Conservation (phyloP, 1,139 yeast genomes). For the Yamadazyma jaroonii region DNA sequence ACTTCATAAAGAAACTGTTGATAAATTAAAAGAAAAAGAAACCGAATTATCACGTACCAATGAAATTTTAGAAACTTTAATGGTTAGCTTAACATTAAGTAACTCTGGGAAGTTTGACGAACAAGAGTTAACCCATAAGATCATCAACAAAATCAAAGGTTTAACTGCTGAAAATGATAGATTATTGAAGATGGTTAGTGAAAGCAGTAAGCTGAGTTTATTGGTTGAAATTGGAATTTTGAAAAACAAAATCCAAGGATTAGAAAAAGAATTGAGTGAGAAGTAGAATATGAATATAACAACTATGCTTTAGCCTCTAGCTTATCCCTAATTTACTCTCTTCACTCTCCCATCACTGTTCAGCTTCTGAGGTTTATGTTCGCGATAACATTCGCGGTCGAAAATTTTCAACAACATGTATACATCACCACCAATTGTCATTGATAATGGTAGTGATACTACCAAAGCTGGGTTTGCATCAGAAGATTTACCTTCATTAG, state of each 20-base stretch:
- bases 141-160: slow-evolving; percentile 59
- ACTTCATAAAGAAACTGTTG: slow-evolving; percentile 48
- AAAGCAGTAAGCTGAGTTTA: slow-evolving; percentile 68
- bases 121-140: slow-evolving; percentile 74
- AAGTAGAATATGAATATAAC: no score
- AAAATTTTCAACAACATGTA: slow-evolving; percentile 16
- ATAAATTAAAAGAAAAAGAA: slow-evolving; percentile 49
- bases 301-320: no score
- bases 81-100: slow-evolving; percentile 31
- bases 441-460: slow-evolving; percentile 63
- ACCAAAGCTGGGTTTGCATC: slow-evolving; percentile 73
- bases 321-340: no score
- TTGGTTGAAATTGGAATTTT: slow-evolving; percentile 66
- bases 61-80: slow-evolving; percentile 58
- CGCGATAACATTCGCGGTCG: slow-evolving; percentile 1
- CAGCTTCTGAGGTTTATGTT: no score
- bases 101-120: slow-evolving; percentile 47
- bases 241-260: slow-evolving; percentile 22
- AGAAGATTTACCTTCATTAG: slow-evolving; percentile 60
- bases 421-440: slow-evolving; percentile 57
- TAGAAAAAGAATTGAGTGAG: slow-evolving; percentile 11
- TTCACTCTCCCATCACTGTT: no score
- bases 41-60: slow-evolving; percentile 60
- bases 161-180: slow-evolving; percentile 70
- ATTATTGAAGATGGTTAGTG: slow-evolving; percentile 66